Base-by-base conservation (phyloP, 495 filamentous ascomycete species). In the Xylaria scruposa region DNA sequence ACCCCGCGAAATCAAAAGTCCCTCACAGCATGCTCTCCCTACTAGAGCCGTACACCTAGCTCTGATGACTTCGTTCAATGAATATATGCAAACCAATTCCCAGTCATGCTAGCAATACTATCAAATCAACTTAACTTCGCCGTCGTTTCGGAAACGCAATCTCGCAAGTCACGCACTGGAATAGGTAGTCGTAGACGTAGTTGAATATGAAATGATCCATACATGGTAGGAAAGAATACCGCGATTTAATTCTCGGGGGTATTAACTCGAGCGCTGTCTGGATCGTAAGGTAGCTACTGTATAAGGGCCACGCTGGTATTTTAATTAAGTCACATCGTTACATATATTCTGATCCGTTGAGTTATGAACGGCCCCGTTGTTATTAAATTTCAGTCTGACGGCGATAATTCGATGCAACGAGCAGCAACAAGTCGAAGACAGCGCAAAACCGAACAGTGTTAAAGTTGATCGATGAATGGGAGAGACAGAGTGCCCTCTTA, bases 151-250 rank as follows among this genome's bases (percentile, higher is more conserved):
- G n/a, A n/a, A n/a, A n/a, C n/a, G n/a, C n/a, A n/a, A n/a, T n/a
- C n/a, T n/a, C n/a, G n/a, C n/a, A n/a, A n/a, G 49, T 24, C 49
- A 24, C 24, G 49, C 51, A 59, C 6, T 31, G 36, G 9, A 36
- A 33, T 59, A 36, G 56, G 56, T 36, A 59, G 58, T 60, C 31
- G 9, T 60, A 60, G 56, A 31, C 31, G 56, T 60, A 31, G 40
- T 38, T 8, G 7, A n/a, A 40, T 3, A 36, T 38, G 8, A 4
- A 1, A 60, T 19, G 56, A 3, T 38, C 58, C 19, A 4, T n/a
- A 17, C 8, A 21, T 29, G 29, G 54, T 33, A 17, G 6, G 4
- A 19, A 36, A 3, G 31, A 60, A 31, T 60, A 21, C 17, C 33
- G 21, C 31, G 33, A 40, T 60, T n/a, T 29, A n/a, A n/a, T 1